Evolutionary conservation across 257 asterid species (phyloP).

Genomic region (Fraxinus quadrangulata): DNA sequence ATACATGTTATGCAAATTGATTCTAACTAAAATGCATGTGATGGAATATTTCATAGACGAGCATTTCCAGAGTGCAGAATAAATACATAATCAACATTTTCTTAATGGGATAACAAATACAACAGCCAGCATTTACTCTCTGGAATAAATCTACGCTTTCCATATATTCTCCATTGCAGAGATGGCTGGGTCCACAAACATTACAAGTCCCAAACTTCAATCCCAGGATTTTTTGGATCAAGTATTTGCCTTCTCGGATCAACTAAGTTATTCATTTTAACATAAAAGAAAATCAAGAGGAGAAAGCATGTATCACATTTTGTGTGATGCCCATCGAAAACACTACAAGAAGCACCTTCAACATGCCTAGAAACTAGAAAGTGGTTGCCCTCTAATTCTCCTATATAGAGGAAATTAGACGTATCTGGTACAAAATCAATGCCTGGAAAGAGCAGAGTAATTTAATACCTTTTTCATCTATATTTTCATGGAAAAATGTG

Average conservation of each 20-base stretch:
- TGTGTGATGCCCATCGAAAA: neutral
- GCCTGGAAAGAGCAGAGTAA: neutral
- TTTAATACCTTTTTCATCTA: neutral
- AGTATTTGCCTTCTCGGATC: neutral
- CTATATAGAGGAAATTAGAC: neutral
- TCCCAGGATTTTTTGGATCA: neutral
- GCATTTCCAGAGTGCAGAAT: neutral
- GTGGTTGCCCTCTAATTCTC: slow-evolving; percentile 2
- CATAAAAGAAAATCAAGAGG: slow-evolving; percentile 1
- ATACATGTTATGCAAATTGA: neutral
- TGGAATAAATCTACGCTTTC: neutral
- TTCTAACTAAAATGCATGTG: neutral
- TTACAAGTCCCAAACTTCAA: neutral
- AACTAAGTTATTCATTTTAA: slow-evolving; percentile 10
- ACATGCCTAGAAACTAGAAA: neutral
- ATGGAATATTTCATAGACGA: slow-evolving; percentile 1
- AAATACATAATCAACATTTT: slow-evolving; percentile 1
- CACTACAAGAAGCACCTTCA: neutral
- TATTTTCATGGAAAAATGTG: neutral
- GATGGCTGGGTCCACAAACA: neutral
- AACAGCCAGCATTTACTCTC: neutral
- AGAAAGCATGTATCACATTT: neutral
- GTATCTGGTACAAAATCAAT: neutral
- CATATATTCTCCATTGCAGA: neutral
- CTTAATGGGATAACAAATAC: neutral